A percentile compares a stretch with the other conserved stretches of the same genome.
Conservation (phyloP, 1,139 yeast species). For the Arxiozyma heterogenica region DNA sequence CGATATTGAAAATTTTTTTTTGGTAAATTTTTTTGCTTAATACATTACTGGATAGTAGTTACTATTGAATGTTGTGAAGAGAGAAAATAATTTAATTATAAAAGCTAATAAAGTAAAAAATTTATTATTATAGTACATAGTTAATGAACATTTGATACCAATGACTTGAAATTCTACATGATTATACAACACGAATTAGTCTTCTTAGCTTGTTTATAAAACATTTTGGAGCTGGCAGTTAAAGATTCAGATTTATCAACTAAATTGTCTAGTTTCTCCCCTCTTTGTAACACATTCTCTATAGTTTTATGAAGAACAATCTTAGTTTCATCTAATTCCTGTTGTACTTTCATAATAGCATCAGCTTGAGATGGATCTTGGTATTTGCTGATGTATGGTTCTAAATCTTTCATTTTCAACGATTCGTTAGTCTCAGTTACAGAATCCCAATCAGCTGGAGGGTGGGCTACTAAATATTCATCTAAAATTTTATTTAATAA, state of each 20-base stretch:
- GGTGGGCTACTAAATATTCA: conserved; percentile 80
- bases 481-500: conserved; percentile 83
- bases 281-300: conserved; percentile 88
- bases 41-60: background rate
- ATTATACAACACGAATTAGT: conserved; percentile 92
- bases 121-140: background rate
- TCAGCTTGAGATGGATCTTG: conserved; percentile 98
- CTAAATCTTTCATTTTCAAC: conserved; percentile 54
- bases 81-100: too few species aligned
- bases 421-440: conserved; percentile 43
- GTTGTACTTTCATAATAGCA: conserved; percentile 93
- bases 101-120: too few species aligned
- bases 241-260: conserved; percentile 94
- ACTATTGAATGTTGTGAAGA: background rate
- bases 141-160: background rate
- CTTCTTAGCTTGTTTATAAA: conserved; percentile 94
- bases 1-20: background rate
- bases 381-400: conserved; percentile 66
- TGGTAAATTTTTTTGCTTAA: background rate
- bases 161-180: conserved; percentile 37
- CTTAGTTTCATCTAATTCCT: conserved; percentile 95
- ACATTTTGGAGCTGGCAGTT: conserved; percentile 81
- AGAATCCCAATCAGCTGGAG: conserved; percentile 58
- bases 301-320: conserved; percentile 92
- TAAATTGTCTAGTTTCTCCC: conserved; percentile 86